Evolutionary conservation across 331 rosid species (phyloP).

Genomic region (Acacia concinna): DNA sequence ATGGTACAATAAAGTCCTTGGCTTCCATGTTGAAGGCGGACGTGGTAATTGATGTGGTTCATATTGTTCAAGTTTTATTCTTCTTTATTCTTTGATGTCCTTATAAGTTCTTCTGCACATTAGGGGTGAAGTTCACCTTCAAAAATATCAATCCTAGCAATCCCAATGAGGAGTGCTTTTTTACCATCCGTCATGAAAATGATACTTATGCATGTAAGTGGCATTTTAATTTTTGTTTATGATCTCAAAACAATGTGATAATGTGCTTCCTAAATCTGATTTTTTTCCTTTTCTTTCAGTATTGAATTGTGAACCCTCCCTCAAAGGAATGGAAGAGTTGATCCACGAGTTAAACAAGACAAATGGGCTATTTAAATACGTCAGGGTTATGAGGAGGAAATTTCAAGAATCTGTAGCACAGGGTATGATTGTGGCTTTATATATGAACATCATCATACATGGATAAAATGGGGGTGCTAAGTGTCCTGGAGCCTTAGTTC

Average conservation of each 20-base stretch:
- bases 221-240: constrained; percentile 8
- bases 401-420: constrained; percentile 62
- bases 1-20: constrained; percentile 86
- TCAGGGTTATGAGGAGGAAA: constrained; percentile 73
- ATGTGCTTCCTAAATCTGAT: constrained; percentile 9
- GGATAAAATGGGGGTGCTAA: constrained; percentile 26
- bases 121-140: constrained; percentile 85
- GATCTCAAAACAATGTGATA: constrained; percentile 8
- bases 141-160: constrained; percentile 52
- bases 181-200: constrained; percentile 67
- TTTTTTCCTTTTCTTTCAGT: constrained; percentile 46
- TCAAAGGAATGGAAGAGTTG: constrained; percentile 57
- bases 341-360: constrained; percentile 72
- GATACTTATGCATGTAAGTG: constrained; percentile 70
- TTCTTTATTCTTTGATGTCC: constrained; percentile 24
- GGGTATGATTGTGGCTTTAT: constrained; percentile 51
- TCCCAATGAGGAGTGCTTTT: constrained; percentile 61
- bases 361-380: constrained; percentile 80
- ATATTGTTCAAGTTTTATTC: constrained; percentile 4
- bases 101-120: constrained; percentile 29
- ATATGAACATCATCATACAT: neutral
- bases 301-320: constrained; percentile 70
- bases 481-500: neutral
- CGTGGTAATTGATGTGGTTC: constrained; percentile 56
- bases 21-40: constrained; percentile 80